Evolutionary conservation across 73 alveolate species (phyloP).

Genomic region (Tetrahymena elliotti): DNA sequence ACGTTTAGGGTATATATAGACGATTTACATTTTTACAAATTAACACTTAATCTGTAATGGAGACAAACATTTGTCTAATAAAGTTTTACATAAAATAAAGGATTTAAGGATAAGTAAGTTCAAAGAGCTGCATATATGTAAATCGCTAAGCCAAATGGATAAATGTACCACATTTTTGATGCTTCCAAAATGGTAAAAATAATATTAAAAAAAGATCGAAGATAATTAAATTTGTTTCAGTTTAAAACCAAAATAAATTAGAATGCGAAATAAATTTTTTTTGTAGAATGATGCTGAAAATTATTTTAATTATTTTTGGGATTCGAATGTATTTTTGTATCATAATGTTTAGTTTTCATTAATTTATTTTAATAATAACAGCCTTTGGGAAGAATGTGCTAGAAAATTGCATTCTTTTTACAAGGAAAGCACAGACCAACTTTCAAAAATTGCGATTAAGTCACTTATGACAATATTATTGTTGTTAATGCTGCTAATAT

Average conservation of each 20-base stretch:
- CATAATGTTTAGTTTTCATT: background rate
- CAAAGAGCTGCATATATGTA: background rate
- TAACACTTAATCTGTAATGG: background rate
- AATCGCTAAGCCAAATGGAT: background rate
- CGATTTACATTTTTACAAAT: background rate
- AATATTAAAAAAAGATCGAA: background rate
- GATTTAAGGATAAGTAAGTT: background rate
- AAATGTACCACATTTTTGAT: background rate
- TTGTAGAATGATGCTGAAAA: background rate
- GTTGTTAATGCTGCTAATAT: background rate
- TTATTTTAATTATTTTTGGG: background rate
- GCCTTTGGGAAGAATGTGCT: slow-evolving; percentile 1
- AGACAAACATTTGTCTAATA: background rate
- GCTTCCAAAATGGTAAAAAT: background rate
- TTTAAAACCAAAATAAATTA: too few relatives aligned
- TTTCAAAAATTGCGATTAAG: background rate
- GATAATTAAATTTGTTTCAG: background rate
- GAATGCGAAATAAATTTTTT: background rate
- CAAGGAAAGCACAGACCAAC: background rate
- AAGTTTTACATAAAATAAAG: background rate
- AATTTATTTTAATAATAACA: background rate
- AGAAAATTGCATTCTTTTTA: background rate
- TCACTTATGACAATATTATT: background rate
- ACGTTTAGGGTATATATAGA: background rate
- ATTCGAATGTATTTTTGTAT: background rate